These are phyloP conservation scores for Aspergillaceae sp. DNA, from an alignment of 2,329 filamentous ascomycete genomes.

Conservation along the genomic window DNA sequence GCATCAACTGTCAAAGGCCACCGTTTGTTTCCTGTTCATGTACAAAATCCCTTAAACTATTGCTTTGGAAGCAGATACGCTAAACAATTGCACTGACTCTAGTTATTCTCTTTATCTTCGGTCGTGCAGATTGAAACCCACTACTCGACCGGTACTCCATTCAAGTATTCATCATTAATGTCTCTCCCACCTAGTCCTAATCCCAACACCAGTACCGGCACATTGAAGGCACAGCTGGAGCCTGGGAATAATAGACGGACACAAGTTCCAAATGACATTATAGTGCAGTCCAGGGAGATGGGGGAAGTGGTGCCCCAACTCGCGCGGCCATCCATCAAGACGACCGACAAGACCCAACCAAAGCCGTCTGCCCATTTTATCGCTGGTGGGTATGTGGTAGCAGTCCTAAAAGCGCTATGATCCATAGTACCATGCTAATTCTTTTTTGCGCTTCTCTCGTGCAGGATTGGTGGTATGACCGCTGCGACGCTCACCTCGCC, in stretches of 20 bases:
- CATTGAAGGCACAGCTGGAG: conserved; percentile 19
- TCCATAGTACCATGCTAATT: too few relatives aligned
- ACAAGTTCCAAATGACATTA: conserved; percentile 8
- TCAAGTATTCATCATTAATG: conserved; percentile 9
- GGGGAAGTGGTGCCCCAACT: conserved; percentile 27
- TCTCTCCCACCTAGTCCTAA: conserved; percentile 14
- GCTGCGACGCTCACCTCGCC: conserved; percentile 88
- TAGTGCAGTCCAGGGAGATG: conserved; percentile 29
- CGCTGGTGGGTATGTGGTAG: conserved; percentile 65
- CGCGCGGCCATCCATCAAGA: conserved; percentile 9
- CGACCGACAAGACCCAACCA: conserved; percentile 34
- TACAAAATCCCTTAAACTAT: neutral
- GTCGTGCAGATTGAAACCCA: neutral
- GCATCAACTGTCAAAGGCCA: too few relatives aligned
- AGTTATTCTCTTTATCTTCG: neutral
- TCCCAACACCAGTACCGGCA: conserved; percentile 17
- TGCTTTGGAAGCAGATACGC: neutral
- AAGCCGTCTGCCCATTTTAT: conserved; percentile 91
- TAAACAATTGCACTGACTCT: too few relatives aligned
- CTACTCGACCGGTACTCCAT: neutral
- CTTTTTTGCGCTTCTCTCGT: conserved; percentile 1
- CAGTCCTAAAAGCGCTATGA: neutral
- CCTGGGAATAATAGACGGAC: conserved; percentile 7
- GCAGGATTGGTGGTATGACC: conserved; percentile 78
- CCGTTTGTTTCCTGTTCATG: neutral